Base-by-base conservation (phyloP, 805 yeast genomes). In the Metschnikowia peoriensis region DNA sequence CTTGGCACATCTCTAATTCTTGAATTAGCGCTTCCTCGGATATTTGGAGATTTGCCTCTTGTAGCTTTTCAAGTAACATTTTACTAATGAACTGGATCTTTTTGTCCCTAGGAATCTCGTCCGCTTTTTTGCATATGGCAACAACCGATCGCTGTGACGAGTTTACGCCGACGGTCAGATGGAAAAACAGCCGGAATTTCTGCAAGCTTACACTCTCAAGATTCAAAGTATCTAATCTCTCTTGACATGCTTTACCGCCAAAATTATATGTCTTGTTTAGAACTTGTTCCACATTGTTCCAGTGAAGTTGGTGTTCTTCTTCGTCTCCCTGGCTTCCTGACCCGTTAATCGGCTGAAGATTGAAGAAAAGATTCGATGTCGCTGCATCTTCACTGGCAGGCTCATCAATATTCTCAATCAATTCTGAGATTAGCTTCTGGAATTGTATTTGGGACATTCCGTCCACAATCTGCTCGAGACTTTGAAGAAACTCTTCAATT, bases 211-310 rank as follows among this genome's bases (percentile, higher is more conserved):
- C 48, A 0, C 49, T 47, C 16, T 64, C 53, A 0, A 83, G 55
- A 0, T 71, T 16, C 0, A 51, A 38, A 4, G 53, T 8, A 58
- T 78, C 81, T 22, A 76, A 60, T 3, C 61, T 57, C 54, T 76
- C 72, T 5, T 68, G 63, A 39, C 70, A 69, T 6, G 55, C 49
- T 29, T 56, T 59, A 10, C 67, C 66, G 0, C 69, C 60, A 57
- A 81, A 82, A 28, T 68, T 56, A 55, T 75, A 80, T 2, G 75
- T 71, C 46, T 69, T 66, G 39, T 71, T 75, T 4, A 73, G 56
- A 2, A 85, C 82, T 51, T 79, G 79, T 49, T 79, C 83, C 78
- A 82, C 77, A 38, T 65, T 57, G 32, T 67, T 68, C 52, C 72
- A 75, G 63, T 86, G 92, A 2, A 43, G 44, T 22, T 43, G 47